phyloP scores from a whole-genome alignment of 495 filamentous ascomycete species.

The Opeltia flavorubescens region DNA sequence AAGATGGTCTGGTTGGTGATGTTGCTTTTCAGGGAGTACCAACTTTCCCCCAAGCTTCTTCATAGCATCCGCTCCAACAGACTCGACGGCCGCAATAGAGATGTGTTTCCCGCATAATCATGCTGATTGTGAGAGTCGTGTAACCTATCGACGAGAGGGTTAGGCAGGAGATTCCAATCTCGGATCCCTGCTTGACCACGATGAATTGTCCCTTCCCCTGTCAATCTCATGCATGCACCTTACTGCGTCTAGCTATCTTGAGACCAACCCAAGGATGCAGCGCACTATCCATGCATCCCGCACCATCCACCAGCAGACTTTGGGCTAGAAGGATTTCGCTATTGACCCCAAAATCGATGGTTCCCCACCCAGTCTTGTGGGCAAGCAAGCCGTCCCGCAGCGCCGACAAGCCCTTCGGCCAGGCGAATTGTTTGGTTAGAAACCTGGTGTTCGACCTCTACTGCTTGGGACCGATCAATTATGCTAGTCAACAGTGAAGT shows the following conservation, averaged over 20 bases:
- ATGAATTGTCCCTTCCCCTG: neutral
- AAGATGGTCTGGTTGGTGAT: neutral
- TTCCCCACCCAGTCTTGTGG: neutral
- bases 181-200: neutral
- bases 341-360: neutral
- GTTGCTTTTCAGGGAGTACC: neutral
- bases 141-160: neutral
- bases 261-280: neutral
- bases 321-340: neutral
- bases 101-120: conserved; percentile 1
- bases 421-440: neutral
- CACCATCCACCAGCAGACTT: neutral
- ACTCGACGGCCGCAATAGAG: neutral
- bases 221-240: conserved; percentile 1
- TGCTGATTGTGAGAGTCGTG: neutral
- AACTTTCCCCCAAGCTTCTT: neutral
- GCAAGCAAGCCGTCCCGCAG: conserved; percentile 1
- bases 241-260: neutral
- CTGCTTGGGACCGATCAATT: no score
- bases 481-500: no score
- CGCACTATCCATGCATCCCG: conserved; percentile 1
- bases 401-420: neutral
- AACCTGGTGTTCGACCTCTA: no score
- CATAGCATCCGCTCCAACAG: neutral
- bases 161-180: neutral